Evolutionary conservation across 352 stramenopile genomes (phyloP), one percentile per base, ranked within the genome.

Genomic region (Pythium coloratum): DNA sequence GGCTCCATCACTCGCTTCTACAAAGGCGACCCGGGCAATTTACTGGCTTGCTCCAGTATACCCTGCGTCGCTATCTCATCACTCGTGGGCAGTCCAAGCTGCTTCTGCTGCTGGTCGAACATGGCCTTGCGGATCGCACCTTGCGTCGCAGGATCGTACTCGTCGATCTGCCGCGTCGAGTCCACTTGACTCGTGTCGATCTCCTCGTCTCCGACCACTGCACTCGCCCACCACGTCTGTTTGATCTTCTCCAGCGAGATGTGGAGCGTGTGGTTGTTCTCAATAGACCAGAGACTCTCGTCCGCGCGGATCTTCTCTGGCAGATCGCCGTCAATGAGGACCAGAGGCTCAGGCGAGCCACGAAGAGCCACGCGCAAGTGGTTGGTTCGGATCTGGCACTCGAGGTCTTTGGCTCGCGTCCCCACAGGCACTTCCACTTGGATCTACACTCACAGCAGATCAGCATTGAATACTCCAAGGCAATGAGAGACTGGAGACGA

Each of bases 101-200:
- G 94, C 71, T 98, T 96, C 75, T 99, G 96, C 44, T 91, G 82
- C 74, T 98, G 90, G 62, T 97, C 87, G 60, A 93, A 94, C 59
- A 99, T 98, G 84, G 99, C 99, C 72, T 99, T 99, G 71, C 99
- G 96, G 50, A 99, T 98, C 9, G 97, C 99, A 42, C 98, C 92
- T 70, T 98, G 84, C 8, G 97, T 99, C 53, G 97, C 95, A 10
- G 89, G 92, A 76, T 99, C 97, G 64, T 99, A 93, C 76, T 99
- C 97, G 34, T 82, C 77, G 56, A 99, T 98, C 24, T 82, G 94
- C 68, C 96, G 97, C 76, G 98, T 97, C 10, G 97, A 98, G 66
- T 99, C 94, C 30, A 99, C 96, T 74, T 98, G 91, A 30, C 80
- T 95, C 38, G 98, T 98, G 81, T 99, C 96, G 75, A 99, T 99